Conservation (phyloP, 345 rosid genomes). For the Boechera stricta region DNA sequence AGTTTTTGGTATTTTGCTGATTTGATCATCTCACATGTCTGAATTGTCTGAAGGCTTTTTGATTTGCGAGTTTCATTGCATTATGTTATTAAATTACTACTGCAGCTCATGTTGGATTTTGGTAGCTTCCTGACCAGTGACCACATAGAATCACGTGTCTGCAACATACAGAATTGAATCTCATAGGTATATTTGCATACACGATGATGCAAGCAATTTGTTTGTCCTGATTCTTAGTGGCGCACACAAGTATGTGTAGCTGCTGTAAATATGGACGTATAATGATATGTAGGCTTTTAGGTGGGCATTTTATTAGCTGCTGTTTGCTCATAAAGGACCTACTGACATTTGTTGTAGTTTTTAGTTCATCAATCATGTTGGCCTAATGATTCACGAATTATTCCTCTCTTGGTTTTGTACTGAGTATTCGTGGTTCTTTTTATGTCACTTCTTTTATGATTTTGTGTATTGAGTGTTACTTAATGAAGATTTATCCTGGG, state of each 20-base stretch:
- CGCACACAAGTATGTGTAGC: slow-evolving; percentile 44
- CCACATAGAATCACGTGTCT: slow-evolving; percentile 16
- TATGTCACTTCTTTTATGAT: not conserved
- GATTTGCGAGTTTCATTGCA: slow-evolving; percentile 10
- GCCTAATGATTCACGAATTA: not conserved
- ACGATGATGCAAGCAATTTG: not conserved
- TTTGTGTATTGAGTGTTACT: slow-evolving; percentile 5
- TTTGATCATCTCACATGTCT: slow-evolving; percentile 11
- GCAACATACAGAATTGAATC: not conserved
- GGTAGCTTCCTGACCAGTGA: not conserved
- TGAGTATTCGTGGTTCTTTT: not conserved
- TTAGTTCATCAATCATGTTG: not conserved
- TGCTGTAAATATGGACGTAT: slow-evolving; percentile 49
- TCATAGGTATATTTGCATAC: not conserved
- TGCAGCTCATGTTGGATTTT: slow-evolving; percentile 17
- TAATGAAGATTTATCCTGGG: slow-evolving; percentile 16
- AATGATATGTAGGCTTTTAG: slow-evolving; percentile 38
- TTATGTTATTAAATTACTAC: not conserved
- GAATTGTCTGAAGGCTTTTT: not conserved
- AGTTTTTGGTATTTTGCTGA: not conserved
- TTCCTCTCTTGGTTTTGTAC: slow-evolving; percentile 11
- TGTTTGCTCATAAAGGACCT: slow-evolving; percentile 48
- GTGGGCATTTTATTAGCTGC: slow-evolving; percentile 42
- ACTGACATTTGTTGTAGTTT: not conserved
- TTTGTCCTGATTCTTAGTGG: slow-evolving; percentile 52